phyloP scores from a whole-genome alignment of 768 basidiomycete species.

The Candolleomyces efflorescens region DNA sequence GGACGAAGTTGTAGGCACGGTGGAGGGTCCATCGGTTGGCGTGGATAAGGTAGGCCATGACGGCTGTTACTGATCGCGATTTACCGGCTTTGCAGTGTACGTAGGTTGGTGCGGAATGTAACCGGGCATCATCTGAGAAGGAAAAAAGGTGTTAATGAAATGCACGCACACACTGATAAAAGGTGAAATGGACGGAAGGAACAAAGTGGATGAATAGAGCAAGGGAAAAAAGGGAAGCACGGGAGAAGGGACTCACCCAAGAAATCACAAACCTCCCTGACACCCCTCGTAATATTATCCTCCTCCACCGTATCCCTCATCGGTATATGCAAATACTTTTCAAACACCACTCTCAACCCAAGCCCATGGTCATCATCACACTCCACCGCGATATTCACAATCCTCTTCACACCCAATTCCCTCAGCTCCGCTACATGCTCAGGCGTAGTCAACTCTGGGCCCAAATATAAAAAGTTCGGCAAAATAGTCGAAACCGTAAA shows the following conservation, averaged over 20 bases:
- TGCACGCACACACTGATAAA: too few relatives aligned
- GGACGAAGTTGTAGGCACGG: conserved; percentile 86
- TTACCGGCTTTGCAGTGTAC: conserved; percentile 97
- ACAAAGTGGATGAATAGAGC: neutral
- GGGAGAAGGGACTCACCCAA: conserved; percentile 56
- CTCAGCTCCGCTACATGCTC: conserved; percentile 76
- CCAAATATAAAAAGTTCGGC: conserved; percentile 86
- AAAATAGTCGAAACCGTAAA: conserved; percentile 91
- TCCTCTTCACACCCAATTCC: conserved; percentile 74
- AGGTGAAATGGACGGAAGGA: too few relatives aligned
- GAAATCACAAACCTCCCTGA: conserved; percentile 81
- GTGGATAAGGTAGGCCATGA: conserved; percentile 96
- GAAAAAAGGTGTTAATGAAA: too few relatives aligned
- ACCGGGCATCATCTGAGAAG: conserved; percentile 76
- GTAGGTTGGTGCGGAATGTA: conserved; percentile 86
- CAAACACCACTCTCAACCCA: conserved; percentile 63
- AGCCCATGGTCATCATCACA: conserved; percentile 83
- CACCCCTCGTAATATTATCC: conserved; percentile 75
- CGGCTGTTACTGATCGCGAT: conserved; percentile 92
- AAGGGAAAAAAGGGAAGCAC: neutral
- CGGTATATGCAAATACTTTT: conserved; percentile 80
- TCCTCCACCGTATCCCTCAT: conserved; percentile 97
- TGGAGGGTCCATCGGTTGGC: conserved; percentile 96
- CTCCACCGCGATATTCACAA: conserved; percentile 89
- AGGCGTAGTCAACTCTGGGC: conserved; percentile 74